Conservation (phyloP, 192 early-diverging fungal species). For the Glomus cerebriforme region DNA sequence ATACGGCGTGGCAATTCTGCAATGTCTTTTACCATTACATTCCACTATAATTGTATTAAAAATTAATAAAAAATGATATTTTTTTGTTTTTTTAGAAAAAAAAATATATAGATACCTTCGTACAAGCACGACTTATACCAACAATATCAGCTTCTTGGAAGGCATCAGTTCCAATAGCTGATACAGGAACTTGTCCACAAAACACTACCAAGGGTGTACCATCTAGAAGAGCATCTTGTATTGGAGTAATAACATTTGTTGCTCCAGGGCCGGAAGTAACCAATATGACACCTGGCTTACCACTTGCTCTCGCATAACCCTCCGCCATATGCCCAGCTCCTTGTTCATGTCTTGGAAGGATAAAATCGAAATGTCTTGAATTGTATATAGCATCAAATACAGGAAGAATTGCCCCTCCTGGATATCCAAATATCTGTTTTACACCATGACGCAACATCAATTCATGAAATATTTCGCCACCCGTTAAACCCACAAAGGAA, state of each 20-base stretch:
- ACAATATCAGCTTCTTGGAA: slow-evolving; percentile 99
- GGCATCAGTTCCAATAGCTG: slow-evolving; percentile 91
- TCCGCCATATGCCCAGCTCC: slow-evolving; percentile 99
- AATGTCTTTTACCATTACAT: slow-evolving; percentile 97
- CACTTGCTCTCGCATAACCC: slow-evolving; percentile 91
- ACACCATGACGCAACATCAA: slow-evolving; percentile 97
- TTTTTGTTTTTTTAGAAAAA: too few relatives aligned
- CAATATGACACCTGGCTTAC: slow-evolving; percentile 73
- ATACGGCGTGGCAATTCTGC: slow-evolving; percentile 95
- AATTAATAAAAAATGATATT: neutral
- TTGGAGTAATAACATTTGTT: slow-evolving; percentile 95
- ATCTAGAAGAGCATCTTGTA: slow-evolving; percentile 96
- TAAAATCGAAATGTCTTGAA: slow-evolving; percentile 93
- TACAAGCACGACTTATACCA: slow-evolving; percentile 93
- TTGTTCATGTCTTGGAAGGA: slow-evolving; percentile 96
- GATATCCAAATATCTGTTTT: slow-evolving; percentile 96
- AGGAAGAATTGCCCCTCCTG: slow-evolving; percentile 97
- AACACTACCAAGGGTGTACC: slow-evolving; percentile 96
- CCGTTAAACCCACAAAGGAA: slow-evolving; percentile 93
- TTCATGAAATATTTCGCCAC: slow-evolving; percentile 98
- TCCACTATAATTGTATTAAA: slow-evolving; percentile 63
- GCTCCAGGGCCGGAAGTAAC: slow-evolving; percentile 97
- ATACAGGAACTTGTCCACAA: slow-evolving; percentile 90
- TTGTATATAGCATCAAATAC: slow-evolving; percentile 99
- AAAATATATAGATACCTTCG: slow-evolving; percentile 56